A percentile compares a stretch with the other conserved stretches of the same genome.
Conservation (phyloP, 805 yeast species). For the Grigorovia transvaalensis region DNA sequence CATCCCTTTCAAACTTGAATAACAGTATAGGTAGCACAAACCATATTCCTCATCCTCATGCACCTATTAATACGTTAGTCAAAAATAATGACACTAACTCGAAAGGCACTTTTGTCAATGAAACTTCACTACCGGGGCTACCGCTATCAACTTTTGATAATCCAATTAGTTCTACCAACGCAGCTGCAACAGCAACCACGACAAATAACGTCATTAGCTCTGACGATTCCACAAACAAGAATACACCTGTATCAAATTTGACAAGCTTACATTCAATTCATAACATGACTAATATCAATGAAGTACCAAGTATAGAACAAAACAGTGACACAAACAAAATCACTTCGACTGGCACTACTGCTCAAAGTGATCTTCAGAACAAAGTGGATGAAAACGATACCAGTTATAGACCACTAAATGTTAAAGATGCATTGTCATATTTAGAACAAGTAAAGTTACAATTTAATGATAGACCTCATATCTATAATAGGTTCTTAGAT, state of each 20-base stretch:
- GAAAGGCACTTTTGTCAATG: not conserved
- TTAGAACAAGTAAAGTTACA: constrained; percentile 92
- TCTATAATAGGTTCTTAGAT: constrained; percentile 89
- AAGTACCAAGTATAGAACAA: not conserved
- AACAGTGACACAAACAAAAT: not conserved
- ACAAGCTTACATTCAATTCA: not conserved
- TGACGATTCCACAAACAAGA: not conserved
- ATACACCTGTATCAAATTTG: not conserved
- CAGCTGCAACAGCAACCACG: constrained; percentile 6
- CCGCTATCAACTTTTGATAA: constrained; percentile 26
- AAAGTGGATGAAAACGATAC: constrained; percentile 13
- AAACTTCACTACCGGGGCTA: constrained; percentile 9
- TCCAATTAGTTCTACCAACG: constrained; percentile 14
- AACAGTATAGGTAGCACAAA: constrained; percentile 2
- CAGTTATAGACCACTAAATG: constrained; percentile 73
- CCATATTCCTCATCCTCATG: constrained; percentile 12
- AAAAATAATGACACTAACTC: not conserved
- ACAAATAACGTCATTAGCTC: constrained; percentile 4
- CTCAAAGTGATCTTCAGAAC: not conserved
- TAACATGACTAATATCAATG: not conserved
- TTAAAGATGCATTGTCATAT: constrained; percentile 90
- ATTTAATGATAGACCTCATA: constrained; percentile 86
- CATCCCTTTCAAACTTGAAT: constrained; percentile 4
- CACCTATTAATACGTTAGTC: constrained; percentile 11
- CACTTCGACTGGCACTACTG: not conserved